Evolutionary conservation across 345 rosid genomes (phyloP).

Genomic region (Rhizophora apiculata): DNA sequence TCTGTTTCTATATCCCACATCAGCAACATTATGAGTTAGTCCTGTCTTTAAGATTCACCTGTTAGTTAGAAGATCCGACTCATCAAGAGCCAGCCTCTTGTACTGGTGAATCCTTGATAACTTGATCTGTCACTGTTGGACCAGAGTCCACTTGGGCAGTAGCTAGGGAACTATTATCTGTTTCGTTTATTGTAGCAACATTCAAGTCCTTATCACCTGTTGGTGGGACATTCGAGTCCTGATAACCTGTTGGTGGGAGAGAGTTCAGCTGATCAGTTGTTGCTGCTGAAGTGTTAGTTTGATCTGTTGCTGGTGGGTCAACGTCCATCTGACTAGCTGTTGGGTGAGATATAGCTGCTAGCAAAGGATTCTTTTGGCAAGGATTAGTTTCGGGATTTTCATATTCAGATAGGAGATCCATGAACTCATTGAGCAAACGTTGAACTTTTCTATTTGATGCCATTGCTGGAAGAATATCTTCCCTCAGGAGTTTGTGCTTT

Average conservation of each 20-base stretch:
- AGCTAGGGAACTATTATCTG: neutral
- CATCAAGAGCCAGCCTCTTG: slow-evolving; percentile 30
- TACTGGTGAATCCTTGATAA: slow-evolving; percentile 16
- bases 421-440: slow-evolving; percentile 86
- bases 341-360: slow-evolving; percentile 17
- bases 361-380: slow-evolving; percentile 24
- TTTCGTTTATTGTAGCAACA: slow-evolving; percentile 4
- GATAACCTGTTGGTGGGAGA: slow-evolving; percentile 7
- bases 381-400: slow-evolving; percentile 38
- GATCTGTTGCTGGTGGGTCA: slow-evolving; percentile 19
- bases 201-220: slow-evolving; percentile 14
- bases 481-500: slow-evolving; percentile 82
- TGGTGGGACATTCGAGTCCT: neutral
- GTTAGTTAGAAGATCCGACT: slow-evolving; percentile 9
- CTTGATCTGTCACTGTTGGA: slow-evolving; percentile 18
- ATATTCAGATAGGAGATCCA: slow-evolving; percentile 92
- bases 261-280: slow-evolving; percentile 13
- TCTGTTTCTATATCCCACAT: neutral
- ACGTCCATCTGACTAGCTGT: slow-evolving; percentile 26
- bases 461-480: slow-evolving; percentile 95
- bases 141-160: slow-evolving; percentile 11
- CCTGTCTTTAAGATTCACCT: slow-evolving; percentile 1
- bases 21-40: neutral
- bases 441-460: slow-evolving; percentile 97
- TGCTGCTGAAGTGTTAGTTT: slow-evolving; percentile 14